These are phyloP conservation scores for Tritrichomonas musculus DNA, from an alignment of 208 protist species.

Conservation along the genomic window DNA sequence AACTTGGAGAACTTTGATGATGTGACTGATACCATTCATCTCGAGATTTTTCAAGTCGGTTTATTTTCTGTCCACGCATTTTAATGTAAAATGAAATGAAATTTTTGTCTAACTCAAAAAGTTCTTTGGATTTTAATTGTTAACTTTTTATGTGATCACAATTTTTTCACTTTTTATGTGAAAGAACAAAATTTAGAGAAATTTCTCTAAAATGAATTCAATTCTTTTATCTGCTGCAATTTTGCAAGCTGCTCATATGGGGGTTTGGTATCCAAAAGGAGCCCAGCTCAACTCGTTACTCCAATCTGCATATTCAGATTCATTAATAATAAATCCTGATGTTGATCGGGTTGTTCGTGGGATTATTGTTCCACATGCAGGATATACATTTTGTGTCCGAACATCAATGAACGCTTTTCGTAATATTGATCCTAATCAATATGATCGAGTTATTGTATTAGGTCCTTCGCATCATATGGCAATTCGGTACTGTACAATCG, in stretches of 20 bases:
- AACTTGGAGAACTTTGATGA: neutral
- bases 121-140: too few species aligned
- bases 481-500: constrained; percentile 71
- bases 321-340: neutral
- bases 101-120: too few species aligned
- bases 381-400: constrained; percentile 35
- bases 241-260: neutral
- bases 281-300: neutral
- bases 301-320: neutral
- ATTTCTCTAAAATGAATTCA: too few species aligned
- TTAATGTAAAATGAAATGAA: too few species aligned
- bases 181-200: too few species aligned
- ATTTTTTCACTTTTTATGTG: too few species aligned
- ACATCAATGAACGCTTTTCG: constrained; percentile 33
- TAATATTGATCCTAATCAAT: constrained; percentile 26
- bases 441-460: constrained; percentile 74
- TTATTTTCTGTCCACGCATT: neutral
- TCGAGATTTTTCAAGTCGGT: neutral
- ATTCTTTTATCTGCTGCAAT: too few species aligned
- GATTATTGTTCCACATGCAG: constrained; percentile 41
- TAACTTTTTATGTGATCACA: too few species aligned
- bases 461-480: constrained; percentile 81
- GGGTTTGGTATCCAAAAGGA: neutral
- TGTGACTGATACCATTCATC: neutral
- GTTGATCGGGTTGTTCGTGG: neutral